Percentiles rank a stretch among this genome's conserved stretches.
Evolutionary conservation across 331 rosid genomes (phyloP).

Genomic region (Rosa hybrid): DNA sequence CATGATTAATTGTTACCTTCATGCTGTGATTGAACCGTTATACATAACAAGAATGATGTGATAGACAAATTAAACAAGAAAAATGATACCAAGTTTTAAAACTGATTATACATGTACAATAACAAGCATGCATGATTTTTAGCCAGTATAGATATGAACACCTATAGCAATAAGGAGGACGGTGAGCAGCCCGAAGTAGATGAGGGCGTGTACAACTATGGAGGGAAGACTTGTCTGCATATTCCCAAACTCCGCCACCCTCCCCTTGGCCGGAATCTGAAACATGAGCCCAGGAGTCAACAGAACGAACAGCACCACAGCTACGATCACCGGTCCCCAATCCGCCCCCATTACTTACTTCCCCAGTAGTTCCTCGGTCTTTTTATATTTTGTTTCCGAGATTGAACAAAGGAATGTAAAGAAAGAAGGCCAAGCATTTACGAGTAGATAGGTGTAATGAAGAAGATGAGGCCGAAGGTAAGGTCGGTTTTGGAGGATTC

Average conservation of each 20-base stretch:
- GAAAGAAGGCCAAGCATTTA: neutral
- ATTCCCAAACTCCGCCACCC: conserved; percentile 66
- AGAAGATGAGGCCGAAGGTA: neutral
- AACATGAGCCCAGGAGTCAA: conserved; percentile 77
- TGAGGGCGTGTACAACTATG: conserved; percentile 70
- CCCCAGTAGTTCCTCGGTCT: neutral
- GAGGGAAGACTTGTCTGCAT: conserved; percentile 85
- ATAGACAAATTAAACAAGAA: neutral
- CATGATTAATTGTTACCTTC: neutral
- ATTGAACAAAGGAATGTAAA: neutral
- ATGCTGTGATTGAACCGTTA: neutral
- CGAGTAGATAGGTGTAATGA: neutral
- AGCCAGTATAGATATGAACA: conserved; percentile 69
- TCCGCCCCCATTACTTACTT: conserved; percentile 56
- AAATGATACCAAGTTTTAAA: neutral
- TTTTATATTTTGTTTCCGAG: neutral
- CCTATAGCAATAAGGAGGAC: conserved; percentile 68
- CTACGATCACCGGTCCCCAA: conserved; percentile 86
- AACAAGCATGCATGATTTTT: neutral
- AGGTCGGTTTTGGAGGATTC: neutral
- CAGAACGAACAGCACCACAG: conserved; percentile 72
- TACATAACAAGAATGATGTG: neutral
- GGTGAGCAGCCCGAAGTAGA: conserved; percentile 81
- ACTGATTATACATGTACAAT: neutral
- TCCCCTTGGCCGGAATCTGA: conserved; percentile 68